Evolutionary conservation across 2,329 filamentous ascomycete genomes (phyloP).

Genomic region (Colletotrichum somersetense): DNA sequence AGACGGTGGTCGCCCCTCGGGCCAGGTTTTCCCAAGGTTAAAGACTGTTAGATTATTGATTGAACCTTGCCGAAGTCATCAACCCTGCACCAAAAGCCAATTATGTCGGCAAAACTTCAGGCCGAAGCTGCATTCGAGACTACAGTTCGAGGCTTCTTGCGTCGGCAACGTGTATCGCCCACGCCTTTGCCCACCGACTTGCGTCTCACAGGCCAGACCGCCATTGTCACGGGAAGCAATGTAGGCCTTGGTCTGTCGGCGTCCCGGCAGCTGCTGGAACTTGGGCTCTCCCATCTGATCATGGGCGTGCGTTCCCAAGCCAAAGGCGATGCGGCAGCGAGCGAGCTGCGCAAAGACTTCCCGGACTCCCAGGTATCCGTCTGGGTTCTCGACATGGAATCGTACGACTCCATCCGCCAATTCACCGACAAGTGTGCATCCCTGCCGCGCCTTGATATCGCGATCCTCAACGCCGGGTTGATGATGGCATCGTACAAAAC

Average conservation of each 20-base stretch:
- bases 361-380: constrained; percentile 54
- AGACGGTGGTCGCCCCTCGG: background rate
- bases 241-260: constrained; percentile 60
- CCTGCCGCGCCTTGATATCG: constrained; percentile 57
- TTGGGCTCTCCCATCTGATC: constrained; percentile 55
- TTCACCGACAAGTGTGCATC: constrained; percentile 53
- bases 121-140: constrained; percentile 3
- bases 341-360: constrained; percentile 47
- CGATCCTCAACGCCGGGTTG: constrained; percentile 59
- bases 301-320: constrained; percentile 55
- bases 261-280: constrained; percentile 54
- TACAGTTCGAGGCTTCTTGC: background rate
- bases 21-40: background rate
- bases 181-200: background rate
- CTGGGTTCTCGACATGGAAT: constrained; percentile 59
- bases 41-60: too few relatives aligned
- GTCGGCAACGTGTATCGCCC: background rate
- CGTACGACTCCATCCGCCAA: constrained; percentile 56
- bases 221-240: constrained; percentile 61
- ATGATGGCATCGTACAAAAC: constrained; percentile 25
- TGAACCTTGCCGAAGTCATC: background rate
- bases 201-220: constrained; percentile 51
- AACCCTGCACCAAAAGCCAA: background rate
- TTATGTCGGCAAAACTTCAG: constrained; percentile 2
- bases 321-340: constrained; percentile 56